Percentiles rank a stretch among this genome's conserved stretches.
Evolutionary conservation across 352 stramenopile genomes (phyloP).

Genomic region (Globisporangium nodosum): DNA sequence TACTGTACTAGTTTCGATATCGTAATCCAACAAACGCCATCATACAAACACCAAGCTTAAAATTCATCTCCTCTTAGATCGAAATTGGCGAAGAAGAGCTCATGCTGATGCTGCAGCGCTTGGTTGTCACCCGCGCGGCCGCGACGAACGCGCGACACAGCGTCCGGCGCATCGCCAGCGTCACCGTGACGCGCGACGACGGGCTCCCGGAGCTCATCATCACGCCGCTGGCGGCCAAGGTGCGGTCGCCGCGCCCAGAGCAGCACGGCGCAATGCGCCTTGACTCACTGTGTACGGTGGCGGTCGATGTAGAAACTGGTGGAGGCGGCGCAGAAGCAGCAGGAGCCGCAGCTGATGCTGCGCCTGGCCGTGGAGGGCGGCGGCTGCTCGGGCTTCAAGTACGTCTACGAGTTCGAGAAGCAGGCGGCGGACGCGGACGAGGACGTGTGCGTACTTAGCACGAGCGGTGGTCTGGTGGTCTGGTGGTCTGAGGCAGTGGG

Average conservation of each 20-base stretch:
- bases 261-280: too few relatives aligned
- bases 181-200: constrained; percentile 34
- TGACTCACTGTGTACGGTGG: background rate
- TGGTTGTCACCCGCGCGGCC: background rate
- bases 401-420: constrained; percentile 88
- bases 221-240: constrained; percentile 54
- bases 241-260: constrained; percentile 5
- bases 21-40: too few relatives aligned
- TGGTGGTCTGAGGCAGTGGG: too few relatives aligned
- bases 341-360: constrained; percentile 60
- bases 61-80: background rate
- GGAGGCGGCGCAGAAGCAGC: constrained; percentile 49
- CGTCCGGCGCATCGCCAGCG: constrained; percentile 23
- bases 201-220: constrained; percentile 62
- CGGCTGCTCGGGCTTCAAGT: constrained; percentile 93
- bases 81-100: too few relatives aligned
- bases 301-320: constrained; percentile 38
- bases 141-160: background rate
- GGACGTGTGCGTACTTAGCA: constrained; percentile 22
- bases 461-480: too few relatives aligned
- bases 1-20: too few relatives aligned
- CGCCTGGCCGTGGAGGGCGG: constrained; percentile 89
- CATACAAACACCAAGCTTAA: background rate
- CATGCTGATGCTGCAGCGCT: background rate
- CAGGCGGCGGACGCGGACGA: constrained; percentile 43